phyloP scores from a whole-genome alignment of 2,329 filamentous ascomycete species.

The Cercospora sp. region DNA sequence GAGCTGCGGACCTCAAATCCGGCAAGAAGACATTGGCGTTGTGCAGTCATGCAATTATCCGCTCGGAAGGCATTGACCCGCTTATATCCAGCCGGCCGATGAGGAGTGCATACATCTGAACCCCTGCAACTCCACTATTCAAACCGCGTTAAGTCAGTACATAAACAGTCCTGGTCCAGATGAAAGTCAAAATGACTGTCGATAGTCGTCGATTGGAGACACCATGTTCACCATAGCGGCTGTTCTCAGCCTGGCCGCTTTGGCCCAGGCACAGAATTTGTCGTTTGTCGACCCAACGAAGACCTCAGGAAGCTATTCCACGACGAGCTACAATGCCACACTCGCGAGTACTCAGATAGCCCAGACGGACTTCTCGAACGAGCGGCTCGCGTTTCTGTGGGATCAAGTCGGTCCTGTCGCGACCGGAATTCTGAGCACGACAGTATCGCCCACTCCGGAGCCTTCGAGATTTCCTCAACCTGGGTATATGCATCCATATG shows the following conservation, averaged over 20 bases:
- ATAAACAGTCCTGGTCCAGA: background rate
- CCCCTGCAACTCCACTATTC: background rate
- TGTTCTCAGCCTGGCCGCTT: background rate
- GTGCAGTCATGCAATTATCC: too few relatives aligned
- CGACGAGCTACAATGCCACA: slow-evolving; percentile 45
- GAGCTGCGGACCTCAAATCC: background rate
- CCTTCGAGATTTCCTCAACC: slow-evolving; percentile 37
- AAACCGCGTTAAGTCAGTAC: background rate
- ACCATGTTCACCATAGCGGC: background rate
- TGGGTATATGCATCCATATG: slow-evolving; percentile 46
- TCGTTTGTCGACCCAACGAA: slow-evolving; percentile 11
- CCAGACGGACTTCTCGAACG: slow-evolving; percentile 50
- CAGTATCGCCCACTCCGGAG: slow-evolving; percentile 37
- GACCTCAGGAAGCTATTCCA: slow-evolving; percentile 21
- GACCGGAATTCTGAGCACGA: slow-evolving; percentile 32
- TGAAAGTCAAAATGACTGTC: background rate
- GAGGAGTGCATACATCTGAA: slow-evolving; percentile 1
- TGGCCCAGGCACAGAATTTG: slow-evolving; percentile 2
- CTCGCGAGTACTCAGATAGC: slow-evolving; percentile 46
- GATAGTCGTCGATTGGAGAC: background rate
- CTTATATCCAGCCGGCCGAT: background rate
- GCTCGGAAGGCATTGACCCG: background rate
- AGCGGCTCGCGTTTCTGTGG: slow-evolving; percentile 46
- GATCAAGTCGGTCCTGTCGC: slow-evolving; percentile 34
- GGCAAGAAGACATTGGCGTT: background rate